Evolutionary conservation across 1,284 basidiomycete genomes (phyloP).

Genomic region (Inonotus hispidus): DNA sequence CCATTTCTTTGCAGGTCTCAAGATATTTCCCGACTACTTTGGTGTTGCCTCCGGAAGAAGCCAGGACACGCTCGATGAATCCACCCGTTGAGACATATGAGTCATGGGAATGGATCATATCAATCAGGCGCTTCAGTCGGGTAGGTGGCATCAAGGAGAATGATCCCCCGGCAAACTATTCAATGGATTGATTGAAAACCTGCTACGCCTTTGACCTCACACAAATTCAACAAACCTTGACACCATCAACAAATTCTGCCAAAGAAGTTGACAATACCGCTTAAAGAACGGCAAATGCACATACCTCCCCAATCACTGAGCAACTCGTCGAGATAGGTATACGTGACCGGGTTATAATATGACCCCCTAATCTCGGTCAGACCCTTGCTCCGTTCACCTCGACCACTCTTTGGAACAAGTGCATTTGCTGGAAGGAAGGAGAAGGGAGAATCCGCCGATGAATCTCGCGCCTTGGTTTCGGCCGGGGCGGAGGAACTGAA

Average conservation of each 20-base stretch:
- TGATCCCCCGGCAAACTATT: constrained; percentile 37
- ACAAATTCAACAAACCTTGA: constrained; percentile 27
- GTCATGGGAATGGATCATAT: constrained; percentile 38
- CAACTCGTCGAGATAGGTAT: constrained; percentile 35
- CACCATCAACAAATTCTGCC: constrained; percentile 37
- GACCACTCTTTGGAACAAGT: constrained; percentile 26
- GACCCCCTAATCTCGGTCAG: constrained; percentile 39
- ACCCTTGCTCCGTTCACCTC: constrained; percentile 26
- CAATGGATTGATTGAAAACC: background rate
- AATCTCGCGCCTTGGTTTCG: background rate
- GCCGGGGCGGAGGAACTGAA: background rate
- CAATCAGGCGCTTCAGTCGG: constrained; percentile 33
- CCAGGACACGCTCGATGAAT: constrained; percentile 38
- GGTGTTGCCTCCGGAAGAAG: constrained; percentile 32
- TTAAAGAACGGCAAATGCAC: background rate
- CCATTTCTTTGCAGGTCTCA: constrained; percentile 36
- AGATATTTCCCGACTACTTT: constrained; percentile 36
- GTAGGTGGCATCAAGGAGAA: constrained; percentile 42
- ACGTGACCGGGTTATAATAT: constrained; percentile 36
- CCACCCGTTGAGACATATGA: constrained; percentile 40
- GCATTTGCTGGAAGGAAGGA: constrained; percentile 30
- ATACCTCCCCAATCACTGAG: constrained; percentile 32
- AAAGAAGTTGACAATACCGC: background rate
- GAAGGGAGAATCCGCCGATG: constrained; percentile 20
- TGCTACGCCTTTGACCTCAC: background rate